Evolutionary conservation across 1,284 basidiomycete species (phyloP).

Genomic region (Laetiporus sulphureus): DNA sequence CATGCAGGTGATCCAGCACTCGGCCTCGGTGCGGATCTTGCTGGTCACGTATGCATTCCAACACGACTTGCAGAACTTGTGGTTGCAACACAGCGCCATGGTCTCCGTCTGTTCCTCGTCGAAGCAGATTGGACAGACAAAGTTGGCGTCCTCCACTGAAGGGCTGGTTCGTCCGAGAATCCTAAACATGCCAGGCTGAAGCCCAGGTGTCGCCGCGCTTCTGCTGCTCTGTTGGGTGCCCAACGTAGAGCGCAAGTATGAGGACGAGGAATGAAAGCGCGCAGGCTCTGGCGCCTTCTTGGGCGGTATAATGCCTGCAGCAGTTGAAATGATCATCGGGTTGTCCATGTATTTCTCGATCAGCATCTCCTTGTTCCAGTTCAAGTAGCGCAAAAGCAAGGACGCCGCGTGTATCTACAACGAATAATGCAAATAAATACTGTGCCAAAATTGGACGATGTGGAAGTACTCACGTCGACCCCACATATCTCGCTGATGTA

Average conservation of each 20-base stretch:
- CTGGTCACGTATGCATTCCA: constrained; percentile 82
- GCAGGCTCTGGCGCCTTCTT: constrained; percentile 20
- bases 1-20: constrained; percentile 91
- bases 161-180: constrained; percentile 20
- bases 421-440: neutral
- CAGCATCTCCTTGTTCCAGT: constrained; percentile 96
- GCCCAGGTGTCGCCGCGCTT: constrained; percentile 32
- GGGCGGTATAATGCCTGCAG: constrained; percentile 55
- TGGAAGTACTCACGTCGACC: constrained; percentile 50
- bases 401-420: constrained; percentile 48
- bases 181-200: constrained; percentile 27
- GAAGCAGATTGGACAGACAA: constrained; percentile 89
- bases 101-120: constrained; percentile 65
- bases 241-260: constrained; percentile 15
- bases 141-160: constrained; percentile 30
- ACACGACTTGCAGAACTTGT: constrained; percentile 82
- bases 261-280: constrained; percentile 18
- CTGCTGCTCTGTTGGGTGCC: constrained; percentile 32
- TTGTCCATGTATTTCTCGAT: constrained; percentile 95
- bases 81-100: constrained; percentile 69
- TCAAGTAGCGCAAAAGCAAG: constrained; percentile 78
- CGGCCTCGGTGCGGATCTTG: constrained; percentile 90
- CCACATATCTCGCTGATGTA: constrained; percentile 82
- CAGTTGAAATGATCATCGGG: constrained; percentile 58
- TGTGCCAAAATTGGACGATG: neutral